Evolutionary conservation across 1,284 basidiomycete genomes (phyloP), one percentile per base, ranked within the genome.

Genomic region (Trichosporon asahii): DNA sequence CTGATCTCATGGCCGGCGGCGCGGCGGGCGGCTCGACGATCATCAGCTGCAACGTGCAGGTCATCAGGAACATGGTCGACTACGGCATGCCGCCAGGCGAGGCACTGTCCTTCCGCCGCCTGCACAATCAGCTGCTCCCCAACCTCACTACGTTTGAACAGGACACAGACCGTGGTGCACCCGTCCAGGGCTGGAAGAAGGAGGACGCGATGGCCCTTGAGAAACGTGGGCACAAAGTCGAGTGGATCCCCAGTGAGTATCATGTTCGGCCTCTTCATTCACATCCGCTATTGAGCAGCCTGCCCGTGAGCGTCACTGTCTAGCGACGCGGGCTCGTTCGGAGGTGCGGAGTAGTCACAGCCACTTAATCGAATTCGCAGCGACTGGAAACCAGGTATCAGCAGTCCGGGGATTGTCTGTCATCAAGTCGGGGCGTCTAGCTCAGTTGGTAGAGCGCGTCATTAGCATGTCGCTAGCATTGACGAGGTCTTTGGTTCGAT

Each of bases 121-220:
- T 82, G 44, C 82, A 83, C 72, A 77, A 82, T 68, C 81, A 82
- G 71, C 76, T 83, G 37, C 72, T 77, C 27, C 82, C 82, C 2
- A 72, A 79, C 67, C 64, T 74, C 14, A 73, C 76, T 2, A 25
- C 69, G 5, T 60, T 83, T 2, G 81, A 83, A 68, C 68, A 68
- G 7, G 6, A 66, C 2, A 73, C 63, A 5, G 67, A 66, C 2
- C 75, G 72, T n/a, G 74, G 76, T 1, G 68, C 69, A 2, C 66
- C 23, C 0, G 73, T 80, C 18, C 70, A 74, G 9, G 77, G 76
- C 15, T 75, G 76, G 57, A 67, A 57, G 6, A 72, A 77, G 25
- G 75, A 75, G 18, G 64, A 69, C 18, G 76, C 64, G 1, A 67
- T 68, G 11, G 75, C 66, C 2, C 64, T 81, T 49, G 44, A 72